Evolutionary conservation across 192 early-diverging fungal genomes (phyloP), one percentile per base, ranked within the genome.

Genomic region (Phycomyces blakesleeanus): DNA sequence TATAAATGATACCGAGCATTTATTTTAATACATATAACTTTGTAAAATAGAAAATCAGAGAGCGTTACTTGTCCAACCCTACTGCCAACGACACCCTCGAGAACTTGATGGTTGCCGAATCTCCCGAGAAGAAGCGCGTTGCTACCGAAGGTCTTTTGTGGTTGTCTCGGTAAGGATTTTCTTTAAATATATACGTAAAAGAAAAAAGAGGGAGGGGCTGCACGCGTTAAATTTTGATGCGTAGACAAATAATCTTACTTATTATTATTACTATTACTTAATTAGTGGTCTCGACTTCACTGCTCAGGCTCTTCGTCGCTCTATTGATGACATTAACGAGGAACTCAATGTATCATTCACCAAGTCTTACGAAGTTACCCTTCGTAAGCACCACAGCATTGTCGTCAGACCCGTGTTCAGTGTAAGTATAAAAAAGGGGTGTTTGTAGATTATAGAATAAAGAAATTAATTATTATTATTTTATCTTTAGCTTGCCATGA

Each of bases 101-200:
- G 69, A 84, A 88, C 57, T 82, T 98, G 55, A 81, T 92, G 38
- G 71, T 78, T 9, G 81, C 76, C 11, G 96, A 98, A 76, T 56
- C 78, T 2, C 76, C 66, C n/a, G 87, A 89, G 64, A 90, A 90
- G 77, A 91, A 93, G 76, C 83, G 87, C 68, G 86, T 82, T 11
- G 94, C 93, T 51, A 91, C 93, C 21, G 92, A 94, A 69, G 93
- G 92, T 16, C 82, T 98, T 29, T 79, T 98, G 60, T 98, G 96
- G 96, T 84, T 98, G 44, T 93, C 88, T 67, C 81, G 94, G 86
- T 87, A 81, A 59, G 78, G 29, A 34, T n/a, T 42, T 29, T 25
- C 16, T 21, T 34, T 29, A 0, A 0, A 0, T 34, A 5, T 34
- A 5, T 34, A 34, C 2, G 7, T 5, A 34, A 34, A 34, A 34